Evolutionary conservation across 2,329 filamentous ascomycete species (phyloP), one percentile per base, ranked within the genome.

Genomic region (Aspergillus fischeri): DNA sequence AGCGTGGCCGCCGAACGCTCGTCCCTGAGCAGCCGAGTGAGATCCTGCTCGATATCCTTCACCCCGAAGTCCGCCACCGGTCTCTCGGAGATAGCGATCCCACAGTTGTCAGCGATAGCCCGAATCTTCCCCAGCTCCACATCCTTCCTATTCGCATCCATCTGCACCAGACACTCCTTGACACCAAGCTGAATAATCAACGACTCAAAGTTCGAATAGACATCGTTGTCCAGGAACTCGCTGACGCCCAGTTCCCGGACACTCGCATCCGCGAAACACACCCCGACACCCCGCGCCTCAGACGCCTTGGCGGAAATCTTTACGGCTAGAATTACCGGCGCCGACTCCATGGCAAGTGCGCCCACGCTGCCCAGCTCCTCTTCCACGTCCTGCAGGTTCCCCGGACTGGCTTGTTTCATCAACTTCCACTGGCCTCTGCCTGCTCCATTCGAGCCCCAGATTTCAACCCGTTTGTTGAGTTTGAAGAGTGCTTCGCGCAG

Each of bases 161-260:
- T 77, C 66, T 91, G 89, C n/a, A 99, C 77, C 29, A 99, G 78
- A 68, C 92, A 97, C 73, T 99, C 94, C 70, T 92, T 94, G 21
- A 97, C 91, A 5, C 94, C 94, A 3, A 99, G 85, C 71, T 99
- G 95, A 64, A 99, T 99, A 53, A 99, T 84, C 20, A 99, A 82
- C 3, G 92, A 92, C 77, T 99, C 94, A 64, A 99, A 95, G 73
- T 99, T 99, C 53, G 93, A 97, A 78, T 95, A 99, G 9, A 97
- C 81, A 71, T 99, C 94, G 70, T 97, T 99, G 80, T 99, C 94
- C n/a, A 96, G 84, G 64, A 99, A 99, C 71, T 99, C 95, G 79
- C 91, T 96, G 54, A 99, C 92, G 8, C 94, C 94, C 2, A 99
- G 83, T 78, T 99, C 94, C 52, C 94, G 84, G 27, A 97, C 93